phyloP scores from a whole-genome alignment of 2,329 filamentous ascomycete genomes.

The Diaporthe capsici region DNA sequence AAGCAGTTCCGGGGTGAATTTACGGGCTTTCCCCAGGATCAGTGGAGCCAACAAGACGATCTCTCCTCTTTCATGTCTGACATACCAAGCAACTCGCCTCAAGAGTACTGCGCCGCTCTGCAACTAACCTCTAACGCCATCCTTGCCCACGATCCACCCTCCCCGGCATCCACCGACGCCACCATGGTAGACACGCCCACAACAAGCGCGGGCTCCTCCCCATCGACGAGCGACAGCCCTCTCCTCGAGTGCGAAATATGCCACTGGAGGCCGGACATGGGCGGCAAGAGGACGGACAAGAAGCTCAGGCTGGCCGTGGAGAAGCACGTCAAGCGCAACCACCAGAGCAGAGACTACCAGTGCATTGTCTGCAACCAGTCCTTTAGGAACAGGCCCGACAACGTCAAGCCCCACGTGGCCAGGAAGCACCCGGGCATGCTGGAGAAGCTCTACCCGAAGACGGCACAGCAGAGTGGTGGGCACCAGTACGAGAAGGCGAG shows the following conservation, averaged over 20 bases:
- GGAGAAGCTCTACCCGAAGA: not conserved
- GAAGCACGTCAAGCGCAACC: slow-evolving; percentile 26
- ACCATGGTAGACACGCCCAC: not conserved
- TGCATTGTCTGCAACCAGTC: not conserved
- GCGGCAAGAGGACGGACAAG: not conserved
- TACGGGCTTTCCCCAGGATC: not conserved
- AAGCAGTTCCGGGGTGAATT: too few species aligned
- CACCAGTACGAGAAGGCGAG: not conserved
- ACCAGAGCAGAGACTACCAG: not conserved
- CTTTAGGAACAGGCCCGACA: slow-evolving; percentile 23
- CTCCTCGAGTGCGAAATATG: not conserved
- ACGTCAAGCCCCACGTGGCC: not conserved
- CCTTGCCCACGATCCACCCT: too few species aligned
- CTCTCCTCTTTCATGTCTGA: not conserved
- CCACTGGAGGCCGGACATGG: not conserved
- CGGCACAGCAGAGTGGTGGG: not conserved
- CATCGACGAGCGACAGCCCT: too few species aligned
- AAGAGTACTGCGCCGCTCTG: too few species aligned
- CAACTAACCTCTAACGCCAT: not conserved
- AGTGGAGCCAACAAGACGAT: not conserved
- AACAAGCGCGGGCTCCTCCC: too few species aligned
- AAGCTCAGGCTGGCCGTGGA: not conserved
- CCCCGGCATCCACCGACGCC: not conserved
- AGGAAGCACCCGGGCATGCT: not conserved
- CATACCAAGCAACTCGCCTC: accelerated